These are phyloP conservation scores for Lactarius trivialis DNA, from an alignment of 768 basidiomycete species.

Conservation along the genomic window DNA sequence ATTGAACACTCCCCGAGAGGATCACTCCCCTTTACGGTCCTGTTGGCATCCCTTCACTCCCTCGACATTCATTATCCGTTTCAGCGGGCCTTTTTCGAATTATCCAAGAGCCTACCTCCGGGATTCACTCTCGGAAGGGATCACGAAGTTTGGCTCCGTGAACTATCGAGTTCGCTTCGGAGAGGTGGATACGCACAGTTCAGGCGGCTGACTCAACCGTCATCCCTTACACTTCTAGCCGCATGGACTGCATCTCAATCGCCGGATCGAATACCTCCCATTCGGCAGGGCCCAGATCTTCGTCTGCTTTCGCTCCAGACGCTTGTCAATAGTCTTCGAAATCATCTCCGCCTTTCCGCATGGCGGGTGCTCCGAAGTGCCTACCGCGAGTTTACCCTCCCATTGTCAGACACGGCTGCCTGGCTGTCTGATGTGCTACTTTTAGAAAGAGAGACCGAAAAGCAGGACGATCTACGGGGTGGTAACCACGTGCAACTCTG, in stretches of 20 bases:
- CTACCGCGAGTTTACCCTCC: constrained; percentile 18
- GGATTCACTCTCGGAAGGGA: constrained; percentile 35
- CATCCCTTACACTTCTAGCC: not conserved
- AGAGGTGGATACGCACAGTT: constrained; percentile 11
- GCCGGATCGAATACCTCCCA: not conserved
- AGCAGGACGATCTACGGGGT: not conserved
- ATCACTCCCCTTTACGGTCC: constrained; percentile 28
- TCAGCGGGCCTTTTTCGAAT: constrained; percentile 48
- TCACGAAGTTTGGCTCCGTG: constrained; percentile 44
- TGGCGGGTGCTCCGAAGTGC: constrained; percentile 19
- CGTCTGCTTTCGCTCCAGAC: constrained; percentile 10
- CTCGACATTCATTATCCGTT: constrained; percentile 58
- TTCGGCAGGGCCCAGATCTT: constrained; percentile 4
- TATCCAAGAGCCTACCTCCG: constrained; percentile 36
- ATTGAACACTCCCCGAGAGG: constrained; percentile 25
- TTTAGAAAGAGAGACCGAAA: constrained; percentile 4
- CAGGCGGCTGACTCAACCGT: constrained; percentile 6
- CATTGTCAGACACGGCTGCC: constrained; percentile 2
- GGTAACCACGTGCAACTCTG: constrained; percentile 5
- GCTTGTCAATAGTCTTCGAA: constrained; percentile 10
- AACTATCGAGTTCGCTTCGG: constrained; percentile 44
- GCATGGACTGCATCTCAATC: not conserved
- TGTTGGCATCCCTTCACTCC: constrained; percentile 53
- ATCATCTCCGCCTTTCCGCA: constrained; percentile 11
- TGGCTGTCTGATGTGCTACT: constrained; percentile 18